phyloP scores from a whole-genome alignment of 495 filamentous ascomycete species.

The Podospora appendiculata region DNA sequence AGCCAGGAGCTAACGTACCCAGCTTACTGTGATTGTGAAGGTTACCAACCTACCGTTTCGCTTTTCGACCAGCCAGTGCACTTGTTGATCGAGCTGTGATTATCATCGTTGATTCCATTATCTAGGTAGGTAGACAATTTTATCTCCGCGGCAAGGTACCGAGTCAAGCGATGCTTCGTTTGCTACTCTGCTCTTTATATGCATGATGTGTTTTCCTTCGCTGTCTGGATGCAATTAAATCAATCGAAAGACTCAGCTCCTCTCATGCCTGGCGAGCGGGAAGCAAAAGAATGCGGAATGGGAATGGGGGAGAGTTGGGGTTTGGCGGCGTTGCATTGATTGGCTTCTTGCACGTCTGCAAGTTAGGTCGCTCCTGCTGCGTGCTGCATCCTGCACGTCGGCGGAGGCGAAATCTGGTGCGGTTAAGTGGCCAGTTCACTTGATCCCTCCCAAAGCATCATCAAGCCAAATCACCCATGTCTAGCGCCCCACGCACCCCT shows the following conservation, averaged over 20 bases:
- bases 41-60: too few species aligned
- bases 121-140: too few species aligned
- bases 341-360: constrained; percentile 6
- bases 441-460: constrained; percentile 10
- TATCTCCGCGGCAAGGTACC: too few species aligned
- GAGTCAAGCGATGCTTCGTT: too few species aligned
- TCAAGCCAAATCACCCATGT: constrained; percentile 20
- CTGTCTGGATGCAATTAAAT: too few species aligned
- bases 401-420: constrained; percentile 17
- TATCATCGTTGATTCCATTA: too few species aligned
- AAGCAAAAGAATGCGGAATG: constrained; percentile 1
- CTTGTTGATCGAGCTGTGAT: too few species aligned
- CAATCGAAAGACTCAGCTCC: neutral
- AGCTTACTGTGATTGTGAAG: too few species aligned
- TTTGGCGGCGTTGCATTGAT: constrained; percentile 14
- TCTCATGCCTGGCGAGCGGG: neutral
- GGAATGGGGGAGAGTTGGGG: constrained; percentile 2
- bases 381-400: constrained; percentile 11
- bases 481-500: constrained; percentile 15
- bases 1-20: neutral
- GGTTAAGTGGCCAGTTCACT: constrained; percentile 19
- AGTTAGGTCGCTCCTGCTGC: neutral
- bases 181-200: too few species aligned
- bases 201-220: too few species aligned
- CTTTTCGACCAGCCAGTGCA: too few species aligned